A percentile compares a stretch with the other conserved stretches of the same genome.
Conservation (phyloP, 1,284 basidiomycete genomes). For the Porogramme epimiltina region DNA sequence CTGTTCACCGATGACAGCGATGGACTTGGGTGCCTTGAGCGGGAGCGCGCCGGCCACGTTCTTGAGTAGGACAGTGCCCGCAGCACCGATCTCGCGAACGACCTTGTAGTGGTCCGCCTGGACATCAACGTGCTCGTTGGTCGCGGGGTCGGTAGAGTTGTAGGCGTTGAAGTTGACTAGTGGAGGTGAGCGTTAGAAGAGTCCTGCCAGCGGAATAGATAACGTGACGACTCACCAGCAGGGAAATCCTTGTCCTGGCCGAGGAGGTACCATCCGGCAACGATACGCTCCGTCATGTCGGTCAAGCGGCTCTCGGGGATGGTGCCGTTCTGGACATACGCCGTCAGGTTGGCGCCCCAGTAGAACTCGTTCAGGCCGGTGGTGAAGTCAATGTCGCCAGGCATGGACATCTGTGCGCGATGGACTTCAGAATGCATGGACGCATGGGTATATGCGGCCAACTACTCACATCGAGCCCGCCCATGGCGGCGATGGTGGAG, state of each 20-base stretch:
- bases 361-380: constrained; percentile 46
- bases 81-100: constrained; percentile 75
- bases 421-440: background rate
- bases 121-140: constrained; percentile 77
- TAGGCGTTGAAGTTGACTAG: too few species aligned
- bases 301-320: constrained; percentile 66
- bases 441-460: background rate
- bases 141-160: too few species aligned
- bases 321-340: constrained; percentile 68
- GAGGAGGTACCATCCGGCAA: constrained; percentile 62
- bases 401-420: constrained; percentile 62
- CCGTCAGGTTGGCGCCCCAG: constrained; percentile 65
- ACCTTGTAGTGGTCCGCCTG: constrained; percentile 73
- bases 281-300: constrained; percentile 69
- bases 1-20: constrained; percentile 55
- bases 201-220: too few species aligned
- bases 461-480: constrained; percentile 65
- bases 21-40: constrained; percentile 55
- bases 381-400: constrained; percentile 63
- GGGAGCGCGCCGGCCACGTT: constrained; percentile 72
- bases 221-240: constrained; percentile 40
- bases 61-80: constrained; percentile 82
- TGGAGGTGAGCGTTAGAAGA: too few species aligned
- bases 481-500: constrained; percentile 59
- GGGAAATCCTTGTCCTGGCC: constrained; percentile 60